These are phyloP conservation scores for Agarophyton chilense DNA, from an alignment of 23 red algal species.

Conservation along the genomic window DNA sequence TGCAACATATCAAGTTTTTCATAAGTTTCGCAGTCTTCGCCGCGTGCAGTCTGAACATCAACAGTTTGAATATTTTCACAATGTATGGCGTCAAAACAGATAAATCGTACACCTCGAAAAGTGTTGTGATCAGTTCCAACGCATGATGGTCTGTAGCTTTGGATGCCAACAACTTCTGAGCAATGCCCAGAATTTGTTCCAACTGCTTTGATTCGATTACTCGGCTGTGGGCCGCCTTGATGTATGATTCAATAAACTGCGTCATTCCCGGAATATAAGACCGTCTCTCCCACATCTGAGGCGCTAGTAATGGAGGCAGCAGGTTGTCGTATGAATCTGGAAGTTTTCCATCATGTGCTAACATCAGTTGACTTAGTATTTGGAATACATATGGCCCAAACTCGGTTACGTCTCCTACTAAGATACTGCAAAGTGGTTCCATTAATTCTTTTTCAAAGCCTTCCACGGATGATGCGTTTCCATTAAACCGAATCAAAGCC, in stretches of 20 bases:
- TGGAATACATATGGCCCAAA: slow-evolving; percentile 98
- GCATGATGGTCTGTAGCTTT: slow-evolving; percentile 92
- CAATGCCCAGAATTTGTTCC: slow-evolving; percentile 80
- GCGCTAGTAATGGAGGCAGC: slow-evolving; percentile 69
- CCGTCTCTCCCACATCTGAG: slow-evolving; percentile 90
- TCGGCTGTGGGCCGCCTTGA: slow-evolving; percentile 27
- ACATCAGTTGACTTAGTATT: slow-evolving; percentile 83
- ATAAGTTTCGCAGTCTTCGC: slow-evolving; percentile 83
- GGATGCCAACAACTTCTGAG: slow-evolving; percentile 89
- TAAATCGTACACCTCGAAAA: slow-evolving; percentile 69
- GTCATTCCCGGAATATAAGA: slow-evolving; percentile 96
- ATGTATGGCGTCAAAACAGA: slow-evolving; percentile 30
- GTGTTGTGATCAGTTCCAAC: slow-evolving; percentile 61
- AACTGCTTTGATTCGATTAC: slow-evolving; percentile 73
- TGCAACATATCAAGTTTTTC: slow-evolving; percentile 62
- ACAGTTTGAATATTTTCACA: slow-evolving; percentile 70
- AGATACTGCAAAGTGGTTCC: slow-evolving; percentile 70
- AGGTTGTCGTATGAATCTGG: slow-evolving; percentile 71
- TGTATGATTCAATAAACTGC: slow-evolving; percentile 65
- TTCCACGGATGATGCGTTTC: slow-evolving; percentile 17
- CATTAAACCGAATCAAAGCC: slow-evolving; percentile 77
- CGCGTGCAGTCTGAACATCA: slow-evolving; percentile 82
- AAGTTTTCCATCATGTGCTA: slow-evolving; percentile 42
- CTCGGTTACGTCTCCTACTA: slow-evolving; percentile 86
- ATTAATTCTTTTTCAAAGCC: slow-evolving; percentile 81